Evolutionary conservation across 2,329 filamentous ascomycete genomes (phyloP).

Genomic region (Pseudocercospora vitis): DNA sequence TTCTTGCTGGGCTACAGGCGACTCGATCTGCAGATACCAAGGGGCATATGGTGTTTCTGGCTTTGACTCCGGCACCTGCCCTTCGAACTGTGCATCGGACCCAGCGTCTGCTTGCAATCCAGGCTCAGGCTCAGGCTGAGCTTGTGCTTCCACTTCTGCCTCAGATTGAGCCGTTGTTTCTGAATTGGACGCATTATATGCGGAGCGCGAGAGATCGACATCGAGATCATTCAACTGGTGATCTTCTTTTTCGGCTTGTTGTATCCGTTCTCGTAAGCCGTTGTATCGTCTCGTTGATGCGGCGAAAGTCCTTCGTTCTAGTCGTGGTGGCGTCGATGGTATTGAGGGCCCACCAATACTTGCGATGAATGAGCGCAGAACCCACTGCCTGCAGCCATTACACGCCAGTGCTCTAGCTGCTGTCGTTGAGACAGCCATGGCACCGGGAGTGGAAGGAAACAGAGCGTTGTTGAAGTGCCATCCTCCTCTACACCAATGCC

Average conservation of each 20-base stretch:
- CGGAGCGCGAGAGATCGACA: slow-evolving; percentile 1
- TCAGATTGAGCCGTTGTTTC: too few species aligned
- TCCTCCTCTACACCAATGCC: not conserved
- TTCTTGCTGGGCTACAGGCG: slow-evolving; percentile 39
- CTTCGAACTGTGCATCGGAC: not conserved
- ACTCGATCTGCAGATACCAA: slow-evolving; percentile 79
- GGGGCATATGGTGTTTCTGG: slow-evolving; percentile 47
- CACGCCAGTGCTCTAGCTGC: slow-evolving; percentile 24
- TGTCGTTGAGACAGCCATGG: slow-evolving; percentile 23
- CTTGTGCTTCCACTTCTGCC: not conserved
- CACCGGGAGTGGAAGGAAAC: not conserved
- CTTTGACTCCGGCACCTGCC: not conserved
- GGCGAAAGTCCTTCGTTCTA: slow-evolving; percentile 28
- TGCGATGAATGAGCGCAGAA: slow-evolving; percentile 35
- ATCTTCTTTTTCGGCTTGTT: slow-evolving; percentile 22
- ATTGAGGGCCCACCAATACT: slow-evolving; percentile 29
- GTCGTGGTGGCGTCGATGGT: slow-evolving; percentile 10
- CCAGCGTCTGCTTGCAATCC: slow-evolving; percentile 1
- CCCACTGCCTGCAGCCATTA: slow-evolving; percentile 30
- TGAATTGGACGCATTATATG: not conserved
- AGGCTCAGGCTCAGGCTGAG: not conserved
- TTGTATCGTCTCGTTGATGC: slow-evolving; percentile 19
- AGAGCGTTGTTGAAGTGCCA: not conserved
- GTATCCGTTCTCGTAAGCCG: slow-evolving; percentile 25
- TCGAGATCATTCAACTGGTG: slow-evolving; percentile 30